Evolutionary conservation across 148 eudicot genomes (phyloP).

Genomic region (Heliamphora exappendiculata): DNA sequence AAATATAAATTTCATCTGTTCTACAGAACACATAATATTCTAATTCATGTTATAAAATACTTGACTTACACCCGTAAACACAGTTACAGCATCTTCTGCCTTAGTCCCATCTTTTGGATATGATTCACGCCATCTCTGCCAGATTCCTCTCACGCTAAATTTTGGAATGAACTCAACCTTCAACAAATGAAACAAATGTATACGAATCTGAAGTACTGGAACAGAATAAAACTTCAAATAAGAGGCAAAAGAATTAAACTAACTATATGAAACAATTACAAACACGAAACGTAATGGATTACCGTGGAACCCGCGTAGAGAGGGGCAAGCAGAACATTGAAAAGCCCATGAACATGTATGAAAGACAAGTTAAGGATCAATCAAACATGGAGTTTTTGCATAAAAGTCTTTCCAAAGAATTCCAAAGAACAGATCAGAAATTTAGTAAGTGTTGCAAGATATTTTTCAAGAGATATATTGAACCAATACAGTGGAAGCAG

Average conservation of each 20-base stretch:
- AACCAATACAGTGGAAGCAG: slow-evolving; percentile 7
- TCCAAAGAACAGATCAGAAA: neutral
- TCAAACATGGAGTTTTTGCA: neutral
- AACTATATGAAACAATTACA: neutral
- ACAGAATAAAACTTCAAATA: neutral
- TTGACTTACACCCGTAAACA: slow-evolving; percentile 82
- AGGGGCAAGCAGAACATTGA: slow-evolving; percentile 92
- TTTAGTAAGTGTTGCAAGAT: neutral
- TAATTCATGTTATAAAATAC: neutral
- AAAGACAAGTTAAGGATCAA: slow-evolving; percentile 52
- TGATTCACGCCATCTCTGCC: slow-evolving; percentile 98
- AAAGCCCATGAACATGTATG: slow-evolving; percentile 92
- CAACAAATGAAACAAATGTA: slow-evolving; percentile 13
- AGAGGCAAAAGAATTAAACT: neutral
- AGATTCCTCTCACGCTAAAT: slow-evolving; percentile 95
- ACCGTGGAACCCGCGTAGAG: slow-evolving; percentile 85
- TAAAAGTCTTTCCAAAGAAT: neutral
- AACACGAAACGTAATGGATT: slow-evolving; percentile 21
- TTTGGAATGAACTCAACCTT: slow-evolving; percentile 97
- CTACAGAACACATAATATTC: neutral
- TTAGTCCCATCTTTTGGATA: slow-evolving; percentile 63
- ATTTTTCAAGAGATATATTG: slow-evolving; percentile 1
- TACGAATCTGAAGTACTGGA: slow-evolving; percentile 6
- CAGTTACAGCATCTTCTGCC: slow-evolving; percentile 64
- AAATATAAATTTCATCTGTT: neutral